These are phyloP conservation scores for Wickerhamomyces pijperi DNA, from an alignment of 805 yeast genomes.

Conservation along the genomic window DNA sequence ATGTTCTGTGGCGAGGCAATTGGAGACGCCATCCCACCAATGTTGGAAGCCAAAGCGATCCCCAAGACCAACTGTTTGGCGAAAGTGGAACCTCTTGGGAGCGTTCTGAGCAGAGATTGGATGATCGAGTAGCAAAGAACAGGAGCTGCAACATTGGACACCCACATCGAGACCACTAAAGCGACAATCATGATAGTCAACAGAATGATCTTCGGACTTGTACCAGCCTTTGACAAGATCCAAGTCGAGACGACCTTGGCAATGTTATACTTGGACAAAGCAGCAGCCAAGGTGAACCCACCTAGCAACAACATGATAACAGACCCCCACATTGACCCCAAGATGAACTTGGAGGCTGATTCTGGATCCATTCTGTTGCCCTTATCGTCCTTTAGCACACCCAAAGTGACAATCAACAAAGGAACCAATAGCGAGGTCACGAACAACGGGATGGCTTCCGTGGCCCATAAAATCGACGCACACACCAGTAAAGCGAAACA, in stretches of 20 bases:
- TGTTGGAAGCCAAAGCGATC: constrained; percentile 83
- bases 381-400: constrained; percentile 50
- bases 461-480: constrained; percentile 88
- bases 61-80: constrained; percentile 82
- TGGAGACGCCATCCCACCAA: constrained; percentile 97
- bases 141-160: constrained; percentile 95
- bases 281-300: constrained; percentile 93
- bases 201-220: constrained; percentile 68
- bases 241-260: constrained; percentile 80
- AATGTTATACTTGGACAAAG: constrained; percentile 79
- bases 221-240: constrained; percentile 75
- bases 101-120: constrained; percentile 77
- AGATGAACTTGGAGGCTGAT: constrained; percentile 61
- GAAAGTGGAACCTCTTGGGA: constrained; percentile 69
- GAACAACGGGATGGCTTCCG: constrained; percentile 85
- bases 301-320: constrained; percentile 84
- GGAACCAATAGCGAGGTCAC: constrained; percentile 84
- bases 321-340: constrained; percentile 90
- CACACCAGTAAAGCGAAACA: constrained; percentile 78
- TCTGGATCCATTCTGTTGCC: constrained; percentile 51
- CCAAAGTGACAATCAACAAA: constrained; percentile 59
- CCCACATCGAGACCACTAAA: constrained; percentile 85
- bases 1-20: constrained; percentile 96
- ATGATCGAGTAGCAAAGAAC: constrained; percentile 84
- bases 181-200: constrained; percentile 81